Evolutionary conservation across 164 flowering plant genomes (phyloP).

Genomic region (Warburgia ugandensis): DNA sequence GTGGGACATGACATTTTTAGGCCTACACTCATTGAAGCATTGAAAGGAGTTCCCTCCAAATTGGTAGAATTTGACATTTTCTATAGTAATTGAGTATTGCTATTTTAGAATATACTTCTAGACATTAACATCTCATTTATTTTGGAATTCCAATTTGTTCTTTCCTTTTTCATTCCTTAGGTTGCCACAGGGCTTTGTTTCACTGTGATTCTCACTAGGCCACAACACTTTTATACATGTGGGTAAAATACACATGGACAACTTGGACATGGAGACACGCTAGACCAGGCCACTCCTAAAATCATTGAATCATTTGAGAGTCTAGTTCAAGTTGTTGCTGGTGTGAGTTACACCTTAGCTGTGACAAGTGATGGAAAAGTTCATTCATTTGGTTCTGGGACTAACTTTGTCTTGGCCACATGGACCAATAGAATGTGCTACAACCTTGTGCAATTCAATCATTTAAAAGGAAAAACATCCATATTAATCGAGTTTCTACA

Average conservation of each 20-base stretch:
- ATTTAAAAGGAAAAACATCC: conserved; percentile 62
- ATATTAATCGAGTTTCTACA: conserved; percentile 74
- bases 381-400: conserved; percentile 84
- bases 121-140: neutral
- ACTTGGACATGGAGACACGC: conserved; percentile 85
- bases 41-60: conserved; percentile 72
- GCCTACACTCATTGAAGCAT: conserved; percentile 76
- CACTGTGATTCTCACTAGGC: conserved; percentile 64
- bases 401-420: conserved; percentile 95
- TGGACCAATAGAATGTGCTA: conserved; percentile 75
- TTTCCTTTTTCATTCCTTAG: conserved; percentile 23
- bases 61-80: too few relatives aligned
- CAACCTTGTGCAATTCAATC: conserved; percentile 65
- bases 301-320: conserved; percentile 41
- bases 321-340: conserved; percentile 73
- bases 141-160: neutral
- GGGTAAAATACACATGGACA: conserved; percentile 80
- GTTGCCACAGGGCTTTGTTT: conserved; percentile 86
- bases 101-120: too few relatives aligned
- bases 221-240: conserved; percentile 85
- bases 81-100: too few relatives aligned
- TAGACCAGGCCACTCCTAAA: conserved; percentile 67
- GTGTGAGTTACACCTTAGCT: conserved; percentile 73
- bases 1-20: conserved; percentile 58
- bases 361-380: conserved; percentile 62